These are phyloP conservation scores for Leucocoprinus leucothites DNA, from an alignment of 768 basidiomycete species.

Conservation along the genomic window DNA sequence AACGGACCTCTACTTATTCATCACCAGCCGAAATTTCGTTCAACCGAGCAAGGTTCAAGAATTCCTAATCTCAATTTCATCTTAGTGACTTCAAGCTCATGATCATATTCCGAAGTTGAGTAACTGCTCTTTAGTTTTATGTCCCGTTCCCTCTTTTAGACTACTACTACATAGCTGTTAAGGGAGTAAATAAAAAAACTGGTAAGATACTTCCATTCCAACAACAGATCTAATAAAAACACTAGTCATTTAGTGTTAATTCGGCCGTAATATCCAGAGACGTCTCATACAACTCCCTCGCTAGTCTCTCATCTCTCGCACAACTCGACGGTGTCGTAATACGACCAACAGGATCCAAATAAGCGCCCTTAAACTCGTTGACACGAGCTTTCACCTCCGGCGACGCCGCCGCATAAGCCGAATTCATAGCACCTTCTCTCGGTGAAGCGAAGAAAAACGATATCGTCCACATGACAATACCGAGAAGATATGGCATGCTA, in stretches of 20 bases:
- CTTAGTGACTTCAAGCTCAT: no score
- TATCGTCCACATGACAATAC: conserved; percentile 8
- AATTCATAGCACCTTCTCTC: conserved; percentile 30
- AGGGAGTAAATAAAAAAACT: no score
- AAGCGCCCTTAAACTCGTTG: conserved; percentile 33
- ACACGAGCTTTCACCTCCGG: conserved; percentile 26
- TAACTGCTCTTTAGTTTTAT: no score
- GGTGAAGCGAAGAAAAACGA: conserved; percentile 18
- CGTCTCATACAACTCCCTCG: conserved; percentile 37
- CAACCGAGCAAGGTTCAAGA: no score
- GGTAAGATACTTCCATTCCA: no score
- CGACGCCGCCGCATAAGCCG: conserved; percentile 40
- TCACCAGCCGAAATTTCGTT: no score
- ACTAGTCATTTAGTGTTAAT: conserved; percentile 12
- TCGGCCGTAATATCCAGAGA: conserved; percentile 29
- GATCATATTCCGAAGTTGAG: no score
- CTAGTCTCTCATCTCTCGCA: conserved; percentile 29
- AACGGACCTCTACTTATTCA: no score
- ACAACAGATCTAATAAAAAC: no score
- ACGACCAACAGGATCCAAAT: conserved; percentile 30
- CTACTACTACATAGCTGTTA: no score
- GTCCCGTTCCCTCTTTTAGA: no score
- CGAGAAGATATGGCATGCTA: conserved; percentile 9
- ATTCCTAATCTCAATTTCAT: no score
- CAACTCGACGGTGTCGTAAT: conserved; percentile 24